Percentiles rank a stretch among this genome's conserved stretches.
These are phyloP conservation scores for Alternaria panax DNA, from an alignment of 2,329 filamentous ascomycete genomes.

Conservation along the genomic window DNA sequence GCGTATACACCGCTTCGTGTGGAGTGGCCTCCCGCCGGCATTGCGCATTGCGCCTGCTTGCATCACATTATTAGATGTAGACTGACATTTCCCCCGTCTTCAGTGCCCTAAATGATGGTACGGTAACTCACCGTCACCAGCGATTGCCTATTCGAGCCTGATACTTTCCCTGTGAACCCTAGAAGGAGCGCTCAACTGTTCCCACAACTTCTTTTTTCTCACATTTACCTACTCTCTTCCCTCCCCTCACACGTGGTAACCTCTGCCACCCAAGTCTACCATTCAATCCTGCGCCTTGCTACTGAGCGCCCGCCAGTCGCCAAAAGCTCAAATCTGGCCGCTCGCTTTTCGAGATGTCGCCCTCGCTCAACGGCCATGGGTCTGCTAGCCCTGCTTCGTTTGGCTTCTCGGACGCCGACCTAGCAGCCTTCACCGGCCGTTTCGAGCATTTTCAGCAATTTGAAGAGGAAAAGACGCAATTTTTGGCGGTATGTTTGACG, in stretches of 20 bases:
- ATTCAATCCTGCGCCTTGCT: not conserved
- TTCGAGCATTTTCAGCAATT: conserved; percentile 39
- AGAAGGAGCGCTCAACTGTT: conserved; percentile 5
- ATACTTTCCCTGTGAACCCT: conserved; percentile 1
- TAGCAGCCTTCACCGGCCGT: conserved; percentile 36
- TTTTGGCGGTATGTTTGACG: conserved; percentile 40
- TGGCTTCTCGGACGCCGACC: conserved; percentile 3
- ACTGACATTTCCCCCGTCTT: conserved; percentile 12
- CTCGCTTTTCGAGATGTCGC: conserved; percentile 18
- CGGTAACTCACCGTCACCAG: conserved; percentile 20
- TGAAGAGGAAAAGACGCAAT: conserved; percentile 42
- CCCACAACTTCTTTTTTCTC: not conserved
- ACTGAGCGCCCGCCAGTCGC: not conserved
- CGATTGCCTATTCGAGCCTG: conserved; percentile 10
- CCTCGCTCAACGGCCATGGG: conserved; percentile 18
- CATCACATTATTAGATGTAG: conserved; percentile 20
- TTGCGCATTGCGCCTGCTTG: conserved; percentile 21
- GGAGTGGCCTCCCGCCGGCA: conserved; percentile 17
- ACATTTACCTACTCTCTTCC: not conserved
- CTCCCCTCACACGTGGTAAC: not conserved
- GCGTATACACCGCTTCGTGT: conserved; percentile 20
- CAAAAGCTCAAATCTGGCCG: not conserved
- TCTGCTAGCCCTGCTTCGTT: conserved; percentile 3
- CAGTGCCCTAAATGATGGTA: conserved; percentile 8
- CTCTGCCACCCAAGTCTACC: not conserved